Evolutionary conservation across 768 basidiomycete species (phyloP), one percentile per base, ranked within the genome.

Genomic region (Auriscalpium orientale): DNA sequence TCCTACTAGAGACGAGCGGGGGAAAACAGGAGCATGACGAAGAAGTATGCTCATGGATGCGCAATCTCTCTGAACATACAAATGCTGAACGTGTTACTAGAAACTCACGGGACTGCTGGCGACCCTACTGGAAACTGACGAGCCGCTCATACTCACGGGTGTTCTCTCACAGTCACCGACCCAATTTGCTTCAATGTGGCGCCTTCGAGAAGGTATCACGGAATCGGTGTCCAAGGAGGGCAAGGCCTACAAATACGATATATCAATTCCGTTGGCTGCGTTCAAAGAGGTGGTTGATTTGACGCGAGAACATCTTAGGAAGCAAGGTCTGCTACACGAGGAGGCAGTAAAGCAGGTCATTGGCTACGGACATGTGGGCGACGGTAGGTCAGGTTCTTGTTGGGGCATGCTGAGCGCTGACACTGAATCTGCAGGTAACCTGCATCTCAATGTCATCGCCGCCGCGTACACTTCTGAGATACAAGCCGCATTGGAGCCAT

Each of bases 351-450:
- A 86, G 68, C 81, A 85, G 65, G 90, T 95, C 13, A 72, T 95
- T 56, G 97, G 97, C 11, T 99, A 91, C 64, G 97, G 97, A 12
- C 97, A 99, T 69, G 85, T 98, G 53, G 97, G 97, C 21, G 97
- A 99, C 71, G 94, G 95, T 87, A 65, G 65, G 85, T 72, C 22
- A 16, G 12, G n/a, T 20, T 37, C 40, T 46, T 47, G n/a, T 37
- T 44, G 40, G 37, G 21, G 43, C 34, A 8, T 11, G 18, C 8
- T 28, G 8, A 15, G 4, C 49, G 22, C 55, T 53, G 44, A 59
- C 43, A 43, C 36, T 46, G 46, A 20, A 46, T 53, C 13, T 38
- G 44, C 56, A 94, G 93, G 94, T 16, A 98, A 99, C 67, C 70
- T 99, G 51, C 97, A 99, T 67, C 70, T 99, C 66, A 99, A 99